Base-by-base conservation (phyloP, 495 filamentous ascomycete species). In the Penicillium tannophilum region DNA sequence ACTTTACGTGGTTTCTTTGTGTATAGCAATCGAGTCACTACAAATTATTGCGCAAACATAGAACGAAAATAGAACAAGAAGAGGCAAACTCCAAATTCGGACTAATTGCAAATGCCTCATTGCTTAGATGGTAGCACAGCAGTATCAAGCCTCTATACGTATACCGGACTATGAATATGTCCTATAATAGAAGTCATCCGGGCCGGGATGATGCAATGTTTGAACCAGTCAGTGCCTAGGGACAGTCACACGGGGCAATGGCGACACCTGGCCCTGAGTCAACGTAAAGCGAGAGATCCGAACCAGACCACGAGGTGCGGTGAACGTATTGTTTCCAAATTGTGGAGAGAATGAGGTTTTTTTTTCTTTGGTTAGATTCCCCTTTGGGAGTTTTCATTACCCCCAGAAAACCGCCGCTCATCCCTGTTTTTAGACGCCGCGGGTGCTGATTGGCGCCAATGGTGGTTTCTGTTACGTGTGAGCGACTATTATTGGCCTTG, bases 391-490 rank as follows among this genome's bases (percentile, higher is more conserved):
- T 67, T 70, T 70, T 56, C 64, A 65, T 62, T 62, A 62, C 61
- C 61, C 64, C 64, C 64, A 65, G 59, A 50, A 67, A 69, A 66
- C 45, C 55, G 48, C 49, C 44, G 45, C 30, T 11, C 55, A 58
- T 56, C 36, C 63, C 59, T 59, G 59, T 59, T 64, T 55, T 49
- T 52, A 49, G 50, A 51, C 54, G 60, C 54, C 50, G 49, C 19
- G 48, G 43, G 46, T 23, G 41, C 33, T 69, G n/a, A 75, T 73
- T 77, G 71, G 74, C 49, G 41, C n/a, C 9, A 2, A 3, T 3
- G 4, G 24, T 47, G 57, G 61, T 78, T 78, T 76, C 69, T 74
- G 62, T 78, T 78, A 76, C 75, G 75, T 78, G 63, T 68, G 52
- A 60, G 56, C 58, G 61, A 62, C 44, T 30, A 56, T 47, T 42